These are phyloP conservation scores for Gastroboletus turbinatus DNA, from an alignment of 1,284 basidiomycete genomes.

Conservation along the genomic window DNA sequence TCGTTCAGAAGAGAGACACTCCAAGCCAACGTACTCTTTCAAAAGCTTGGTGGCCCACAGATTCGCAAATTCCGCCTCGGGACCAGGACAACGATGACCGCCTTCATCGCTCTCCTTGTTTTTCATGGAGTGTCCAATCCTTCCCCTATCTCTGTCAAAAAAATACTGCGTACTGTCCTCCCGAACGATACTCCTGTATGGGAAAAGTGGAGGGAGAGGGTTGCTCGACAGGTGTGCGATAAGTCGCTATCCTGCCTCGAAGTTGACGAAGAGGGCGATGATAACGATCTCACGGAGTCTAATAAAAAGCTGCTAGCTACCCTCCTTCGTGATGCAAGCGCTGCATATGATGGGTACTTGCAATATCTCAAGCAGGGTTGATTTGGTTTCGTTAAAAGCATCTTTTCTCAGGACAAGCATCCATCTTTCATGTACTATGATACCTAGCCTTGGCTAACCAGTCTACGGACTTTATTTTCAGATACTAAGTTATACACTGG, in stretches of 20 bases:
- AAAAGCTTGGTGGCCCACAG: slow-evolving; percentile 17
- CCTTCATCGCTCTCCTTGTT: slow-evolving; percentile 23
- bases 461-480: background rate
- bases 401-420: background rate
- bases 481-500: background rate
- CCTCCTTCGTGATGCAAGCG: slow-evolving; percentile 13
- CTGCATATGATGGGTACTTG: slow-evolving; percentile 12
- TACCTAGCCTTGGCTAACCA: background rate
- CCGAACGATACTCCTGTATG: slow-evolving; percentile 27
- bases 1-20: slow-evolving; percentile 25
- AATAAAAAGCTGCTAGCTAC: slow-evolving; percentile 3
- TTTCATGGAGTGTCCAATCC: slow-evolving; percentile 10
- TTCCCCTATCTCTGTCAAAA: slow-evolving; percentile 1
- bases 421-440: background rate
- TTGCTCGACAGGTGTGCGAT: slow-evolving; percentile 12
- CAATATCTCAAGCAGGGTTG: background rate
- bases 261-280: background rate
- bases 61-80: slow-evolving; percentile 21
- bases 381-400: background rate
- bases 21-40: slow-evolving; percentile 22
- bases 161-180: slow-evolving; percentile 14
- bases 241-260: slow-evolving; percentile 1
- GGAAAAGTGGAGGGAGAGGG: slow-evolving; percentile 21
- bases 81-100: slow-evolving; percentile 24
- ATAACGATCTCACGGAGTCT: background rate